Evolutionary conservation across 345 rosid species (phyloP).

Genomic region (Populus ilicifolia): DNA sequence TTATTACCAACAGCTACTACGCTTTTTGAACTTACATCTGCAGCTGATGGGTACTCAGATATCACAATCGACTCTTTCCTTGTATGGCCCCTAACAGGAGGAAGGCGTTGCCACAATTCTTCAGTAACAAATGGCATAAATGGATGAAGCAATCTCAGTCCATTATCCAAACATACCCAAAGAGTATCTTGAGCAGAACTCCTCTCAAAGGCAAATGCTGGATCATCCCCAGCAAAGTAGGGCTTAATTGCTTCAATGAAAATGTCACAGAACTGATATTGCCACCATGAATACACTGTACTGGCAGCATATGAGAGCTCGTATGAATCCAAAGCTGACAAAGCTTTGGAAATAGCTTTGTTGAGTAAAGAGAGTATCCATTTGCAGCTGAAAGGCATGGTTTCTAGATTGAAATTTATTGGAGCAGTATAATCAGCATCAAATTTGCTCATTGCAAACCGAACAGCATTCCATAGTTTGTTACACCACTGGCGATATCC

Average conservation of each 20-base stretch:
- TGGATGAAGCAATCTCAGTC: constrained; percentile 89
- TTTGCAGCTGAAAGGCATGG: constrained; percentile 74
- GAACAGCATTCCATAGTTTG: constrained; percentile 95
- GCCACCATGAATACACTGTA: constrained; percentile 90
- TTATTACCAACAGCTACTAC: too few relatives aligned
- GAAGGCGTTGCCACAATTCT: constrained; percentile 95
- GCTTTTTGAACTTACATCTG: constrained; percentile 43
- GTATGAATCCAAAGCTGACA: constrained; percentile 50
- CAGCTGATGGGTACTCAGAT: constrained; percentile 64
- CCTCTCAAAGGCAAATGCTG: constrained; percentile 54
- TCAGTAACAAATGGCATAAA: constrained; percentile 93
- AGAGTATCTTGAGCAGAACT: constrained; percentile 58
- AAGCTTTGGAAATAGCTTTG: constrained; percentile 60
- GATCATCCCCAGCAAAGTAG: constrained; percentile 60
- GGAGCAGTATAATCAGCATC: constrained; percentile 62
- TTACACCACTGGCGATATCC: constrained; percentile 99
- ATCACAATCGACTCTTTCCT: constrained; percentile 74
- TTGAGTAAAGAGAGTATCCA: constrained; percentile 86
- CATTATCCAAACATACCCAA: constrained; percentile 79
- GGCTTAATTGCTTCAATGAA: constrained; percentile 85
- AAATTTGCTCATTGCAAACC: constrained; percentile 90
- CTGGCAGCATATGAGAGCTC: constrained; percentile 81
- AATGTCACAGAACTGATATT: constrained; percentile 85
- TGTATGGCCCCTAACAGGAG: constrained; percentile 35
- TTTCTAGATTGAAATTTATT: constrained; percentile 31